Evolutionary conservation across 768 basidiomycete species (phyloP).

Genomic region (Boletales sp.): DNA sequence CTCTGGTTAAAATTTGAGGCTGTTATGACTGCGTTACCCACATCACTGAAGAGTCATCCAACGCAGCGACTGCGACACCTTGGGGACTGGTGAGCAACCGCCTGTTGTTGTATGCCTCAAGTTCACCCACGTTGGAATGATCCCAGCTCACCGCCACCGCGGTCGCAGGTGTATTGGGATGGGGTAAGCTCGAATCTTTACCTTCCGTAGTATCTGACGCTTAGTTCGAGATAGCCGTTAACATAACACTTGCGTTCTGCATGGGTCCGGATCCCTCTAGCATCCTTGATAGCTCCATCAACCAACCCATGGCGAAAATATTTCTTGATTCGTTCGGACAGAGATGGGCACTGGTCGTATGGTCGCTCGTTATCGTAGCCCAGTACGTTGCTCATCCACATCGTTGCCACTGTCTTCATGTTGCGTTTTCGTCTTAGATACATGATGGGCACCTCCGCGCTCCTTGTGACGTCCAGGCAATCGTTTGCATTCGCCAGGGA

Average conservation of each 20-base stretch:
- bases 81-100: slow-evolving; percentile 46
- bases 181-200: slow-evolving; percentile 27
- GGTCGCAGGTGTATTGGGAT: slow-evolving; percentile 44
- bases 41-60: slow-evolving; percentile 51
- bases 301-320: slow-evolving; percentile 43
- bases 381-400: slow-evolving; percentile 31
- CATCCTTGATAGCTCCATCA: slow-evolving; percentile 28
- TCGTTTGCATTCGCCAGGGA: slow-evolving; percentile 55
- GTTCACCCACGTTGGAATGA: neutral
- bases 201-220: neutral
- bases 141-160: slow-evolving; percentile 33
- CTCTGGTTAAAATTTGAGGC: slow-evolving; percentile 15
- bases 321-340: slow-evolving; percentile 39
- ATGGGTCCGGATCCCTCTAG: slow-evolving; percentile 48
- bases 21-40: slow-evolving; percentile 48
- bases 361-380: slow-evolving; percentile 48
- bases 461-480: slow-evolving; percentile 50
- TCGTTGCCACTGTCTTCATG: neutral
- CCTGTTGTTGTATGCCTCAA: neutral
- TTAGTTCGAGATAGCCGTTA: slow-evolving; percentile 34
- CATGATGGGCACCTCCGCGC: slow-evolving; percentile 41
- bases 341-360: slow-evolving; percentile 42
- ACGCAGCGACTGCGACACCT: slow-evolving; percentile 52
- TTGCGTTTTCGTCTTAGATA: slow-evolving; percentile 23
- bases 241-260: slow-evolving; percentile 50